These are phyloP conservation scores for Leptographium radiaticola DNA, from an alignment of 2,329 filamentous ascomycete species.

Conservation along the genomic window DNA sequence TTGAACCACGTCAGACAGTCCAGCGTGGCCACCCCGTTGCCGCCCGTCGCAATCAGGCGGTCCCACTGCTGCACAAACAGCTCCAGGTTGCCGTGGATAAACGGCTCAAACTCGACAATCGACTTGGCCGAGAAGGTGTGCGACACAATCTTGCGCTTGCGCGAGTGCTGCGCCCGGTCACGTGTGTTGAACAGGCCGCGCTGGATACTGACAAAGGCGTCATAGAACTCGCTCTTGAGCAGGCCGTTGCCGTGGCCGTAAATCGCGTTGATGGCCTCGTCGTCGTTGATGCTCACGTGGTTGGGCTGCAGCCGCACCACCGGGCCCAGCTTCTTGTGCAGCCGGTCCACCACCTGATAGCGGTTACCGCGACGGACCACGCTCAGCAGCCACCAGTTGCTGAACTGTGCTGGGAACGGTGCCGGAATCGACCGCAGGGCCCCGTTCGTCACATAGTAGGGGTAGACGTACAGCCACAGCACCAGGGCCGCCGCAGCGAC, in stretches of 20 bases:
- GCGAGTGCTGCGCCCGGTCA: constrained; percentile 65
- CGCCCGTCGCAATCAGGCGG: constrained; percentile 34
- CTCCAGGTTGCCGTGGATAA: constrained; percentile 69
- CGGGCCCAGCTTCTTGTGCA: constrained; percentile 65
- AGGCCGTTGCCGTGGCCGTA: constrained; percentile 75
- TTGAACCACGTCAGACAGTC: constrained; percentile 77
- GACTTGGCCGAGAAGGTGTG: constrained; percentile 80
- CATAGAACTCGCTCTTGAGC: constrained; percentile 72
- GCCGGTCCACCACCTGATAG: constrained; percentile 51
- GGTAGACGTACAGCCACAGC: constrained; percentile 42
- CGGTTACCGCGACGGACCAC: constrained; percentile 52
- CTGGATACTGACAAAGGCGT: constrained; percentile 78
- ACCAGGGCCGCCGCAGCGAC: constrained; percentile 21
- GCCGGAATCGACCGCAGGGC: constrained; percentile 43
- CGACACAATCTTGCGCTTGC: constrained; percentile 79
- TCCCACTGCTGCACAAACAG: constrained; percentile 64
- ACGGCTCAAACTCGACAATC: constrained; percentile 75
- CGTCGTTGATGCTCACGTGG: constrained; percentile 71
- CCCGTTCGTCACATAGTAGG: constrained; percentile 43
- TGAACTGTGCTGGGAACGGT: constrained; percentile 52
- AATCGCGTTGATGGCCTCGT: constrained; percentile 59
- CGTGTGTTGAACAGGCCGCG: constrained; percentile 84
- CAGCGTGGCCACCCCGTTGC: constrained; percentile 43
- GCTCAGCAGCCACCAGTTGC: constrained; percentile 68
- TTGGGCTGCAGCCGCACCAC: constrained; percentile 74